These are phyloP conservation scores for Rhodotorula toruloides DNA, from an alignment of 768 basidiomycete genomes.

Conservation along the genomic window DNA sequence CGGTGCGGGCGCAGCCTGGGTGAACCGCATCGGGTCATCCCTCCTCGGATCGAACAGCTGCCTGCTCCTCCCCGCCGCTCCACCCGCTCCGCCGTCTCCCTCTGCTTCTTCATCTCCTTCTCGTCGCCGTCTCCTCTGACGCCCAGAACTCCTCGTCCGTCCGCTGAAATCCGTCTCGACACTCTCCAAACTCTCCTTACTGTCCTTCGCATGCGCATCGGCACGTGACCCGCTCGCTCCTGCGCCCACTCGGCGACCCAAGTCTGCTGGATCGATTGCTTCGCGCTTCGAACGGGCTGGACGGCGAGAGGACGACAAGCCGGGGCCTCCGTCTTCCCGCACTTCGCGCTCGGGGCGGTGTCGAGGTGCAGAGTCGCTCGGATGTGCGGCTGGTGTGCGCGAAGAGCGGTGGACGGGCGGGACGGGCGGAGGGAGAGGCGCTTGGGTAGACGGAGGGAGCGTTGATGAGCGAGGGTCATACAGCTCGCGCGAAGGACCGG, in stretches of 20 bases:
- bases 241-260: neutral
- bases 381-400: too few species aligned
- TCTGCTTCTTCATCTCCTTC: neutral
- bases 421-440: neutral
- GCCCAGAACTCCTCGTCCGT: constrained; percentile 12
- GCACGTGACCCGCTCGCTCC: neutral
- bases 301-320: too few species aligned
- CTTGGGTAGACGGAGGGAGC: neutral
- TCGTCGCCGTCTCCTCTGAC: neutral
- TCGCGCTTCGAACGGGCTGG: constrained; percentile 19
- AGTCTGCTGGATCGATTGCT: constrained; percentile 5
- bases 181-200: constrained; percentile 20
- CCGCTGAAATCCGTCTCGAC: constrained; percentile 33
- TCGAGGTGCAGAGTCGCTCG: too few species aligned
- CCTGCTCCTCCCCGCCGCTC: constrained; percentile 6
- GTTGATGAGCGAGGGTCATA: constrained; percentile 14
- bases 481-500: neutral
- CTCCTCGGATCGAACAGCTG: constrained; percentile 80
- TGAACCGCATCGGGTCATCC: constrained; percentile 85
- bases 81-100: neutral
- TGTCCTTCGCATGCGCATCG: constrained; percentile 18
- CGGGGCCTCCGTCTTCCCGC: too few species aligned
- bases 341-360: too few species aligned
- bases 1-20: constrained; percentile 43
- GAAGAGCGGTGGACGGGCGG: neutral